Percentiles rank a stretch among this genome's conserved stretches.
Evolutionary conservation across 306 rosid genomes (phyloP).

Genomic region (Fagus sylvatica): DNA sequence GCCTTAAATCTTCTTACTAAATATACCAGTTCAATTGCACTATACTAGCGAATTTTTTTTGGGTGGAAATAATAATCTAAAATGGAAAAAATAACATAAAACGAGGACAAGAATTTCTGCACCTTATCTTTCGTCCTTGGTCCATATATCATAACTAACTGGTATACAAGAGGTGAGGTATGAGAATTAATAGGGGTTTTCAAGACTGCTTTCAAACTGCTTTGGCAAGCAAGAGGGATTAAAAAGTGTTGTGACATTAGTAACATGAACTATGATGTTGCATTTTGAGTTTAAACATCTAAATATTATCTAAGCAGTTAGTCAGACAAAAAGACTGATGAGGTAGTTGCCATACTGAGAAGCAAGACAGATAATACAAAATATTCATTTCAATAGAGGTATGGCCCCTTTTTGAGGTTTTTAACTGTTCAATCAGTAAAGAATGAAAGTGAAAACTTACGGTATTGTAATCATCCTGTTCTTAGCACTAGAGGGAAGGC

Average conservation of each 20-base stretch:
- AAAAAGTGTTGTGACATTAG: too few relatives aligned
- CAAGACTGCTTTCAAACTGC: not conserved
- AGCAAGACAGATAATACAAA: not conserved
- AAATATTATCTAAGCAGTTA: not conserved
- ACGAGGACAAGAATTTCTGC: not conserved
- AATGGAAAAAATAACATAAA: too few relatives aligned
- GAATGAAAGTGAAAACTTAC: slow-evolving; percentile 45
- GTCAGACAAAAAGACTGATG: not conserved
- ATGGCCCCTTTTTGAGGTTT: not conserved
- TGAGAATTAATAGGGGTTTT: not conserved
- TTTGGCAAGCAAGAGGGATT: not conserved
- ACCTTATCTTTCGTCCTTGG: not conserved
- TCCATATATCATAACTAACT: not conserved
- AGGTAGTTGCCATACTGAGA: not conserved
- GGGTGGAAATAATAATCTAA: not conserved
- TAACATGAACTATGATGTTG: not conserved
- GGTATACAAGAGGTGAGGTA: not conserved
- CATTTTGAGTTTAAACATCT: not conserved
- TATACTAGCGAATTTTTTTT: not conserved
- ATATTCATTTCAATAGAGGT: not conserved
- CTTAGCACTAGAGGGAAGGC: slow-evolving; percentile 83
- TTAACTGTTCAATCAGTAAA: slow-evolving; percentile 9
- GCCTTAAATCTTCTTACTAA: not conserved
- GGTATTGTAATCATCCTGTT: slow-evolving; percentile 74
- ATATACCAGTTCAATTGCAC: not conserved